Conservation (phyloP, 2,329 filamentous ascomycete species). For the Dactylellina parvicollis region DNA sequence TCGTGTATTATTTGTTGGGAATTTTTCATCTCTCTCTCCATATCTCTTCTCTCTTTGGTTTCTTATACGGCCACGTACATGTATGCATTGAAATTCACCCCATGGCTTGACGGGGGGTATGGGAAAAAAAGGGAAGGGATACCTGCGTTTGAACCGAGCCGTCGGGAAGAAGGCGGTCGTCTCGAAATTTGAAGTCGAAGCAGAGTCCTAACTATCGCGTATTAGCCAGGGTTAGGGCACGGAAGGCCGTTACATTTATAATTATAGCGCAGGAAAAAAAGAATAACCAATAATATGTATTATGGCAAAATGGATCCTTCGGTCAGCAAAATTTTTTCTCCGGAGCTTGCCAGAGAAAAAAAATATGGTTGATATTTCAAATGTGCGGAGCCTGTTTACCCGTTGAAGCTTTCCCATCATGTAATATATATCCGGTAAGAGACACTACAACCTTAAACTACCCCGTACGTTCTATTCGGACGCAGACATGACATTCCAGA, state of each 20-base stretch:
- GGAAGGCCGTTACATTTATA: background rate
- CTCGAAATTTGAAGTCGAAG: slow-evolving; percentile 1
- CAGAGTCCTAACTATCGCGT: slow-evolving; percentile 7
- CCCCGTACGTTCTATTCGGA: too few relatives aligned
- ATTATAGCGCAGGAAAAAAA: too few relatives aligned
- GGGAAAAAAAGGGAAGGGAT: slow-evolving; percentile 8
- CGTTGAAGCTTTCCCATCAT: slow-evolving; percentile 41
- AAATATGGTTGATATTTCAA: slow-evolving; percentile 2
- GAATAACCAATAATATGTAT: too few relatives aligned
- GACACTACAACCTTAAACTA: slow-evolving; percentile 39
- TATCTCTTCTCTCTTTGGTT: too few relatives aligned
- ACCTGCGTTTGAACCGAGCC: slow-evolving; percentile 27
- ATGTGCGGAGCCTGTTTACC: slow-evolving; percentile 34
- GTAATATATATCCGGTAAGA: slow-evolving; percentile 46
- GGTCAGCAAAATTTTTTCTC: background rate
- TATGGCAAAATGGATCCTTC: background rate
- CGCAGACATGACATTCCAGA: slow-evolving; percentile 44
- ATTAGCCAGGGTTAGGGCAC: slow-evolving; percentile 34
- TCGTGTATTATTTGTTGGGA: too few relatives aligned
- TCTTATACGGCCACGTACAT: slow-evolving; percentile 10
- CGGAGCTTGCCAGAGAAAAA: slow-evolving; percentile 14
- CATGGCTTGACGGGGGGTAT: background rate
- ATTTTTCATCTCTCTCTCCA: too few relatives aligned
- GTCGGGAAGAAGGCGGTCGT: slow-evolving; percentile 33
- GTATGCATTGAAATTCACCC: background rate